phyloP scores from a whole-genome alignment of 1,284 basidiomycete genomes.

The Chalciporus sp. region DNA sequence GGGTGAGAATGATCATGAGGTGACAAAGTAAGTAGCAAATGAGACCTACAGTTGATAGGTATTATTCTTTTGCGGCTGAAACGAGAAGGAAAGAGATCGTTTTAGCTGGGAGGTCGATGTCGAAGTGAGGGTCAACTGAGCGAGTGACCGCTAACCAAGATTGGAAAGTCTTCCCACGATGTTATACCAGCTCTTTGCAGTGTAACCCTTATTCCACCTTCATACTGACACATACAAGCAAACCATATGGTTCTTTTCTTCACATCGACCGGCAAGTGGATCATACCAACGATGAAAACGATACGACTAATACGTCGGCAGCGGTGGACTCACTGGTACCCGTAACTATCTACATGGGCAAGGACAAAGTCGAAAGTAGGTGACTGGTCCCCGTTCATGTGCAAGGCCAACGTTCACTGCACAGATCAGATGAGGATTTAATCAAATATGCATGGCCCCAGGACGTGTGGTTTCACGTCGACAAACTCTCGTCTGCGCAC shows the following conservation, averaged over 20 bases:
- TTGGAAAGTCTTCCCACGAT: conserved; percentile 14
- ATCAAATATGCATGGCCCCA: conserved; percentile 90
- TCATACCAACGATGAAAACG: neutral
- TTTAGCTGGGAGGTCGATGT: conserved; percentile 3
- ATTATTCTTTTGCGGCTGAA: neutral
- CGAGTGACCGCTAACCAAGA: too few relatives aligned
- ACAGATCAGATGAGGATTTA: conserved; percentile 82
- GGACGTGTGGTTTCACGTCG: conserved; percentile 83
- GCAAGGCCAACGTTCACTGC: conserved; percentile 14
- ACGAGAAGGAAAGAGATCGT: neutral
- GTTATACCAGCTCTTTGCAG: neutral
- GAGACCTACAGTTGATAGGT: conserved; percentile 8
- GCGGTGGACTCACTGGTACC: conserved; percentile 55
- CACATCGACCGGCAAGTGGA: conserved; percentile 55
- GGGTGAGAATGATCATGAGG: neutral
- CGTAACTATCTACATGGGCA: conserved; percentile 89
- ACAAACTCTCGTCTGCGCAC: conserved; percentile 93
- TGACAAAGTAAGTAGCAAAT: neutral
- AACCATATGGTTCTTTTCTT: conserved; percentile 75
- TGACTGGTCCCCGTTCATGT: conserved; percentile 15
- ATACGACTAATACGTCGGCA: conserved; percentile 26
- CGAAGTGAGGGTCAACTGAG: neutral
- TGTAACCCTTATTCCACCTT: too few relatives aligned
- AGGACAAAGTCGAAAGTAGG: conserved; percentile 95
- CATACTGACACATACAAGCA: neutral